Conservation (phyloP, 2,329 filamentous ascomycete genomes). For the Fusarium xylarioides region DNA sequence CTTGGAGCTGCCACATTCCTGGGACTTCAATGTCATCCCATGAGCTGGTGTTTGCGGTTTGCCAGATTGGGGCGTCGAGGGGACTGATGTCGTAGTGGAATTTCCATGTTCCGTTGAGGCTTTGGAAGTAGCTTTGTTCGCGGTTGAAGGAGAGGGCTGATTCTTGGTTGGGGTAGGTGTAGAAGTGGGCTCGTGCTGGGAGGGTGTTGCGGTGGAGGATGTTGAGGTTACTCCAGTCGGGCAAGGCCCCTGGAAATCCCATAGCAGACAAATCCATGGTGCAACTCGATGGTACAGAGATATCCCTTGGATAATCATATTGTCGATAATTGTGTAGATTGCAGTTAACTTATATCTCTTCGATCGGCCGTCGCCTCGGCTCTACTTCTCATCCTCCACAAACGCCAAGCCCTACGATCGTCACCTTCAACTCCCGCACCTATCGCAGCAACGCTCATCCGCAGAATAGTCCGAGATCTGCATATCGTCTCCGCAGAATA, state of each 20-base stretch:
- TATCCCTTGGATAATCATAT: accelerated
- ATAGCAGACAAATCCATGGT: neutral
- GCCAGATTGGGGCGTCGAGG: constrained; percentile 1
- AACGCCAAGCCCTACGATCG: constrained; percentile 20
- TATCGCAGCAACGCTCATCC: neutral
- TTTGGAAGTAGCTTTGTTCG: neutral
- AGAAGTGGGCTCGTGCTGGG: constrained; percentile 23
- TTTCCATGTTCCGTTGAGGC: constrained; percentile 22
- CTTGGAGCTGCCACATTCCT: constrained; percentile 76
- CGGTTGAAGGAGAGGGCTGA: constrained; percentile 3
- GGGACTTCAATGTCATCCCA: constrained; percentile 64
- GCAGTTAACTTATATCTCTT: neutral
- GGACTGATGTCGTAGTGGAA: constrained; percentile 23
- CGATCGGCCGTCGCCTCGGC: neutral
- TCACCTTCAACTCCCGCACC: constrained; percentile 10
- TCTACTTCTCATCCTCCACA: neutral
- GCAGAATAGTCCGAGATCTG: constrained; percentile 6
- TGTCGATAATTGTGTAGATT: neutral
- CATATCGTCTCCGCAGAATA: neutral
- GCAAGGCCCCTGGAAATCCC: constrained; percentile 10
- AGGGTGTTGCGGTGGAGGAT: constrained; percentile 8
- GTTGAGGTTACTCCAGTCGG: constrained; percentile 10
- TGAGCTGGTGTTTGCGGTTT: neutral
- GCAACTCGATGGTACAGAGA: accelerated
- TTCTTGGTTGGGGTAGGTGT: constrained; percentile 7